A percentile compares a stretch with the other conserved stretches of the same genome.
These are phyloP conservation scores for Zelonia costaricensis DNA, from an alignment of 208 protist genomes.

Conservation along the genomic window DNA sequence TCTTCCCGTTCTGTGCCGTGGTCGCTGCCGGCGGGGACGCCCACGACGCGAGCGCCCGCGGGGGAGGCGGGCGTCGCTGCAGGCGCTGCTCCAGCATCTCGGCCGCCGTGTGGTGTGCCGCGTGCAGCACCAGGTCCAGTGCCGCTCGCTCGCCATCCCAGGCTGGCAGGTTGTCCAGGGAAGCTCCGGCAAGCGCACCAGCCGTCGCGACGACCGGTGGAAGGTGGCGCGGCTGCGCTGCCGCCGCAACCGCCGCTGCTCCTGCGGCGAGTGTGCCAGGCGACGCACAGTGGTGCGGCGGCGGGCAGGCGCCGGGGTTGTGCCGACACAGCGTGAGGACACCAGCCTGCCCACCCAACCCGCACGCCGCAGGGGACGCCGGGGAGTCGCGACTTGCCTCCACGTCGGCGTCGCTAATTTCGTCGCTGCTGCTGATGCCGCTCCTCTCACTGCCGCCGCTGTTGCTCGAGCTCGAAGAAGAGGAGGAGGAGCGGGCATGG, in stretches of 20 bases:
- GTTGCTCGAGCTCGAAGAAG: neutral
- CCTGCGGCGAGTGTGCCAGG: too few relatives aligned
- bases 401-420: too few relatives aligned
- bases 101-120: conserved; percentile 9
- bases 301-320: neutral
- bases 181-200: neutral
- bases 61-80: conserved; percentile 7
- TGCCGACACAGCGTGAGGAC: conserved; percentile 2
- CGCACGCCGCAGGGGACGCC: too few relatives aligned
- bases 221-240: too few relatives aligned
- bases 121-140: conserved; percentile 19
- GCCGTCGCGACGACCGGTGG: neutral
- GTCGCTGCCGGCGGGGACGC: neutral
- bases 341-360: too few relatives aligned
- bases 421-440: too few relatives aligned
- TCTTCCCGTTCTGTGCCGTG: neutral
- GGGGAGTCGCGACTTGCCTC: too few relatives aligned
- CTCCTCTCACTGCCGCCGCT: too few relatives aligned
- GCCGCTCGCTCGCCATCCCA: conserved; percentile 17
- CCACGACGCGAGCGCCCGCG: too few relatives aligned
- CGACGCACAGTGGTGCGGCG: too few relatives aligned
- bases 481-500: conserved; percentile 1
- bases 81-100: conserved; percentile 22
- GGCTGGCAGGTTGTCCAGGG: conserved; percentile 17
- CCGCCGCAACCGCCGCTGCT: too few relatives aligned